Conservation (phyloP, 805 yeast species). For the Huiozyma naganishii region DNA sequence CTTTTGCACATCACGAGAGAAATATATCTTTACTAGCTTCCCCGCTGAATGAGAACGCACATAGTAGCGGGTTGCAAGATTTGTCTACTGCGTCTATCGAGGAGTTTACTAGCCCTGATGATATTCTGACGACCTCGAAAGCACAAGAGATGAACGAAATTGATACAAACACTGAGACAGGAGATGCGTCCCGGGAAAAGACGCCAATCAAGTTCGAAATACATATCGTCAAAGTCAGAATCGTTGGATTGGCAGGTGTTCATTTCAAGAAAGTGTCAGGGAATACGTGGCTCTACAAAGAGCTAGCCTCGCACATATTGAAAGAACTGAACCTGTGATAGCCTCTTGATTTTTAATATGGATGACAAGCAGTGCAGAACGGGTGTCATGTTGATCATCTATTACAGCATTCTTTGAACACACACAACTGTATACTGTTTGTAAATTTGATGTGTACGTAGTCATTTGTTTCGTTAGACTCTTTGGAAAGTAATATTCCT, state of each 20-base stretch:
- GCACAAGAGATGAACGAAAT: slow-evolving; percentile 57
- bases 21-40: slow-evolving; percentile 18
- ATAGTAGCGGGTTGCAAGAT: slow-evolving; percentile 15
- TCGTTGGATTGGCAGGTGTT: slow-evolving; percentile 83
- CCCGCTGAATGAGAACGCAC: slow-evolving; percentile 14
- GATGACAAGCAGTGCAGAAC: too few species aligned
- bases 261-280: slow-evolving; percentile 91
- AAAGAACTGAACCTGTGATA: slow-evolving; percentile 51
- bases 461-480: neutral
- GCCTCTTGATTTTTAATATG: too few species aligned
- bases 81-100: slow-evolving; percentile 28
- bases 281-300: slow-evolving; percentile 90
- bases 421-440: too few species aligned
- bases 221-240: slow-evolving; percentile 83
- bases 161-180: slow-evolving; percentile 32
- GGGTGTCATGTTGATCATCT: too few species aligned
- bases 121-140: slow-evolving; percentile 37
- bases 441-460: too few species aligned
- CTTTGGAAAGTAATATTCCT: neutral
- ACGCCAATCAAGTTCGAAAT: slow-evolving; percentile 75
- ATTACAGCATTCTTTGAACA: too few species aligned
- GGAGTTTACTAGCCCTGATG: slow-evolving; percentile 26
- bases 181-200: slow-evolving; percentile 1
- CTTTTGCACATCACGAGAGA: slow-evolving; percentile 27
- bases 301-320: slow-evolving; percentile 77